Percentiles rank a stretch among this genome's conserved stretches.
Conservation (phyloP, 2,329 filamentous ascomycete genomes). For the Venturia carpophila region DNA sequence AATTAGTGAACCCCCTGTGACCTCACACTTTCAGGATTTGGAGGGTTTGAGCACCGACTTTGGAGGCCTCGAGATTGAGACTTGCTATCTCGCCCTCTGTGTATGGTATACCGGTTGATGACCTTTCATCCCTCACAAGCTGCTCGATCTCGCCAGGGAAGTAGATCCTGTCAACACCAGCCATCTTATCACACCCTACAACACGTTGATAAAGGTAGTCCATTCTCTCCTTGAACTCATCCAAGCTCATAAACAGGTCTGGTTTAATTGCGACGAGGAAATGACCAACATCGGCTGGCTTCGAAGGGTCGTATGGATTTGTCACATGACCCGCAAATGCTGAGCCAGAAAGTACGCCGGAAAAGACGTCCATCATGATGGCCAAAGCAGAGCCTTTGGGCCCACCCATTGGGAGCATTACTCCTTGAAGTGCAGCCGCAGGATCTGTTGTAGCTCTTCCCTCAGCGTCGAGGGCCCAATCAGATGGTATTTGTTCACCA, state of each 20-base stretch:
- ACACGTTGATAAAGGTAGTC: constrained; percentile 51
- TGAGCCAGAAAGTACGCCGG: constrained; percentile 66
- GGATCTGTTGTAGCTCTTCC: constrained; percentile 66
- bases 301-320: constrained; percentile 64
- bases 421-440: constrained; percentile 59
- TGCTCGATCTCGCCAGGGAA: constrained; percentile 53
- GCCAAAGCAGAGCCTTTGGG: constrained; percentile 71
- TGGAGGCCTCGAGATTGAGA: constrained; percentile 44
- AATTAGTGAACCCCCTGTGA: not conserved
- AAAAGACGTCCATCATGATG: constrained; percentile 88
- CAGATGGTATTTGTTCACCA: constrained; percentile 59
- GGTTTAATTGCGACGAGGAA: constrained; percentile 67
- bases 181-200: constrained; percentile 44
- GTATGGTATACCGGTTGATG: constrained; percentile 42
- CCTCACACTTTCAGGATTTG: constrained; percentile 12
- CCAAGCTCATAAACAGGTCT: constrained; percentile 62
- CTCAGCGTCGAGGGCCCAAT: constrained; percentile 69
- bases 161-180: constrained; percentile 48
- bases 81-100: constrained; percentile 41
- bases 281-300: constrained; percentile 63
- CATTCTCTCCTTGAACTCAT: constrained; percentile 60
- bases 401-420: constrained; percentile 81
- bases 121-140: constrained; percentile 37
- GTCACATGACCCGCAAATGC: constrained; percentile 73
- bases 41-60: constrained; percentile 30